Base-by-base conservation (phyloP, 371 early-diverging fungal genomes). In the Mortierella sp. region DNA sequence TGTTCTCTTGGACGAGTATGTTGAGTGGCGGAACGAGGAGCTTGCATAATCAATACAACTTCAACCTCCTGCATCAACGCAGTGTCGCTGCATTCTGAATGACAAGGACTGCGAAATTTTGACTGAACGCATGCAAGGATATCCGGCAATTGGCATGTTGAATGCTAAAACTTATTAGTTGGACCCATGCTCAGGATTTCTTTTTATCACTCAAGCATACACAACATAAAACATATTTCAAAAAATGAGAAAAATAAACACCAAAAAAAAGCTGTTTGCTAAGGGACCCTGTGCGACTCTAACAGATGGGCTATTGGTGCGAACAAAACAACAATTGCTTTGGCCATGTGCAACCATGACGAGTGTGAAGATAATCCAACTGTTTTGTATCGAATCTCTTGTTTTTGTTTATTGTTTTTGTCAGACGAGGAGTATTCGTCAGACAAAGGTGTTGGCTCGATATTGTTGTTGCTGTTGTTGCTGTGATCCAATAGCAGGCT, bases 1-100 rank as follows among this genome's bases (percentile, higher is more conserved):
- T 14, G 92, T 92, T 38, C 89, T 94, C 41, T 87, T 94, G 80
- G 94, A 94, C 76, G 93, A 94, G 27, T 94, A 92, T 88, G 93
- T 93, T 16, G 92, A 91, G 75, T 94, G 94, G 94, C 91, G 83
- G 85, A 80, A 65, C 48, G 77, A 76, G 44, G 60, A 70, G n/a
- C 76, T 79, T 14, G 73, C 71, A 55, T 76, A 65, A 77, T 51
- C 35, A 4, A 75, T 35, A 60, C n/a, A 48, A 21, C 24, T 10
- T 65, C 55, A 21, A 60, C 60, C 32, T 5, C 27, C 14, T 14
- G 32, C 29, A 4, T 18, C 32, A 35, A 63, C 44, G n/a, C 49
- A 63, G 63, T 18, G 44, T 68, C 24, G 24, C 38, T 24, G 54
- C 21, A 73, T 10, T 54, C n/a, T 73, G 55, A 32, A 63, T 7